phyloP scores from a whole-genome alignment of 2,329 filamentous ascomycete genomes.

The Fusarium tuaranense region DNA sequence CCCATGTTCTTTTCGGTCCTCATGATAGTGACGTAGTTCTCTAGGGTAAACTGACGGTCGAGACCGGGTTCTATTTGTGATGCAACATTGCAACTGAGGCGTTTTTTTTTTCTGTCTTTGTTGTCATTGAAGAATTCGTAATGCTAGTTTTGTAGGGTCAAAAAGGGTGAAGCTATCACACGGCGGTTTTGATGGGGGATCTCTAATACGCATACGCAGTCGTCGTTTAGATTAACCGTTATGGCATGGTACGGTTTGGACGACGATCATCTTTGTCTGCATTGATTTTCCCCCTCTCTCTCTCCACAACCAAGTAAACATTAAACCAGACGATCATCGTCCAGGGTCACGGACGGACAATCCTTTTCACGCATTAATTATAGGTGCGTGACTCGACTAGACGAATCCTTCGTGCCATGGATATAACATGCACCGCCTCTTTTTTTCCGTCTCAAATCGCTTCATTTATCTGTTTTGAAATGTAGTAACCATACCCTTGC shows the following conservation, averaged over 20 bases:
- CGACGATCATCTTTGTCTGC: conserved; percentile 19
- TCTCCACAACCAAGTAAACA: conserved; percentile 24
- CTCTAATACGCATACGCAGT: background rate
- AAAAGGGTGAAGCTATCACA: conserved; percentile 2
- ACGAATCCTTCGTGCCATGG: background rate
- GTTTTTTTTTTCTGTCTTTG: background rate
- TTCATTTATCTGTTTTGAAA: background rate
- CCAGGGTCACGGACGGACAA: conserved; percentile 19
- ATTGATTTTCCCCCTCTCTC: background rate
- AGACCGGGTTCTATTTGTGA: conserved; percentile 4
- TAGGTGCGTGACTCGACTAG: background rate
- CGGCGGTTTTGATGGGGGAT: no score
- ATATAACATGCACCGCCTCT: background rate
- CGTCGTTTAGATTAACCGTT: conserved; percentile 1
- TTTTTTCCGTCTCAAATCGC: background rate
- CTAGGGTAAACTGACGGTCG: background rate
- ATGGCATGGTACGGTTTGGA: background rate
- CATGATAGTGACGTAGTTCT: conserved; percentile 31
- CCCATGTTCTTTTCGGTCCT: background rate
- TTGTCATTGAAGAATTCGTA: background rate
- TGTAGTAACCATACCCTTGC: background rate
- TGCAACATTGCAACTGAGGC: conserved; percentile 33
- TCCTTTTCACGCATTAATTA: background rate
- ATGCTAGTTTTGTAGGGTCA: background rate
- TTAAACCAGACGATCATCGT: conserved; percentile 23